Conservation (phyloP, 2,329 filamentous ascomycete species). For the Aspergillus melleus region DNA sequence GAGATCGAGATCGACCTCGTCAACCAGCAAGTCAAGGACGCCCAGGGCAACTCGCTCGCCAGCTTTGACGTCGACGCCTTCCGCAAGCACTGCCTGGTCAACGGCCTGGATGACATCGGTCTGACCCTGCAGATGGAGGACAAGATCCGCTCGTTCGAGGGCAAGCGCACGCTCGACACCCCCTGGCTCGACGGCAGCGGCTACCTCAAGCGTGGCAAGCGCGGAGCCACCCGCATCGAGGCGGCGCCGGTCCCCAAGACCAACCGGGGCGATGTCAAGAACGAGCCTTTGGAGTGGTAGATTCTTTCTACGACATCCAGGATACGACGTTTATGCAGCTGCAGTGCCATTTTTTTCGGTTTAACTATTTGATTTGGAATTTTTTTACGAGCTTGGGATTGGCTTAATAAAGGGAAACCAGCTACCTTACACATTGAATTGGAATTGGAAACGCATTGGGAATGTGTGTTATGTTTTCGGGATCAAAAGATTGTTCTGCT, state of each 20-base stretch:
- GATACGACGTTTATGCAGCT: conserved; percentile 10
- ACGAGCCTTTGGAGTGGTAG: conserved; percentile 88
- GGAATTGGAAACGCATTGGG: background rate
- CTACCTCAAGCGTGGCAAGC: conserved; percentile 64
- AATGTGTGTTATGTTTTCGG: background rate
- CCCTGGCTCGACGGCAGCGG: conserved; percentile 89
- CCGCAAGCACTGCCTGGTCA: conserved; percentile 88
- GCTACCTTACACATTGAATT: background rate
- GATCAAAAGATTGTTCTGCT: background rate
- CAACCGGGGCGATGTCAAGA: conserved; percentile 80
- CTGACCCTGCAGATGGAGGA: conserved; percentile 89
- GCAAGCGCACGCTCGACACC: conserved; percentile 70
- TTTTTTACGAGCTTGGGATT: background rate
- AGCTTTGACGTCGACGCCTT: conserved; percentile 89
- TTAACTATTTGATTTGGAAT: background rate
- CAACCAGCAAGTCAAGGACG: conserved; percentile 78
- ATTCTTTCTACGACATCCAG: background rate
- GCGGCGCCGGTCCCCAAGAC: conserved; percentile 78
- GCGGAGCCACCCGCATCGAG: conserved; percentile 60
- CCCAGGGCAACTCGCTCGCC: conserved; percentile 70
- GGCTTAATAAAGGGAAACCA: background rate
- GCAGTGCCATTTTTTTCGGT: background rate
- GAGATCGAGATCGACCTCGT: conserved; percentile 89
- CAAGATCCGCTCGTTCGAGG: conserved; percentile 83
- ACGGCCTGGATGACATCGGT: conserved; percentile 94